A percentile compares a stretch with the other conserved stretches of the same genome.
phyloP scores from a whole-genome alignment of 306 rosid species.

The Acacia melanoxylon region DNA sequence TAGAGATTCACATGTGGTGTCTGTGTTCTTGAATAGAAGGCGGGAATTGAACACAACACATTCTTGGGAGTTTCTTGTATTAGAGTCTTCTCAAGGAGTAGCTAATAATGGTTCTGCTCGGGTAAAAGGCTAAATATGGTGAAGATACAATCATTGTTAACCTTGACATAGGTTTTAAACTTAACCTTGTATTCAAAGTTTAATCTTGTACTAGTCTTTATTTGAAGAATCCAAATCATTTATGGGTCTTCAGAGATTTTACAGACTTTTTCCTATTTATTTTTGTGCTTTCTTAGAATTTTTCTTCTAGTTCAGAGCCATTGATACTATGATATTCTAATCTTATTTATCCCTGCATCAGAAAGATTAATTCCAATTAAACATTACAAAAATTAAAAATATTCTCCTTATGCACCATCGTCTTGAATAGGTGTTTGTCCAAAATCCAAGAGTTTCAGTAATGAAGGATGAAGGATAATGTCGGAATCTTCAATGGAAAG shows the following conservation, averaged over 20 bases:
- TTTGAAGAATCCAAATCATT: neutral
- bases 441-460: slow-evolving; percentile 11
- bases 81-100: too few relatives aligned
- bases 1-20: too few relatives aligned
- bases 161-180: too few relatives aligned
- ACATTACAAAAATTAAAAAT: neutral
- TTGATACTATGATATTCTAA: neutral
- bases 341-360: neutral
- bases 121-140: too few relatives aligned
- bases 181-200: too few relatives aligned
- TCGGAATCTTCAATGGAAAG: too few relatives aligned
- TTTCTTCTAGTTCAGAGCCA: neutral
- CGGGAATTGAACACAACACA: too few relatives aligned
- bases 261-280: neutral
- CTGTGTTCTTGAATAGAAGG: too few relatives aligned
- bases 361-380: neutral
- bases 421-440: slow-evolving; percentile 6
- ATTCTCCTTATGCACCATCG: neutral
- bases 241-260: neutral
- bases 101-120: too few relatives aligned
- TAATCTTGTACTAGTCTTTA: too few relatives aligned
- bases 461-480: neutral
- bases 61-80: too few relatives aligned
- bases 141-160: too few relatives aligned
- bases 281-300: neutral